These are phyloP conservation scores for Paspalum vaginatum DNA, from an alignment of 176 grass and related monocot genomes.

Conservation along the genomic window DNA sequence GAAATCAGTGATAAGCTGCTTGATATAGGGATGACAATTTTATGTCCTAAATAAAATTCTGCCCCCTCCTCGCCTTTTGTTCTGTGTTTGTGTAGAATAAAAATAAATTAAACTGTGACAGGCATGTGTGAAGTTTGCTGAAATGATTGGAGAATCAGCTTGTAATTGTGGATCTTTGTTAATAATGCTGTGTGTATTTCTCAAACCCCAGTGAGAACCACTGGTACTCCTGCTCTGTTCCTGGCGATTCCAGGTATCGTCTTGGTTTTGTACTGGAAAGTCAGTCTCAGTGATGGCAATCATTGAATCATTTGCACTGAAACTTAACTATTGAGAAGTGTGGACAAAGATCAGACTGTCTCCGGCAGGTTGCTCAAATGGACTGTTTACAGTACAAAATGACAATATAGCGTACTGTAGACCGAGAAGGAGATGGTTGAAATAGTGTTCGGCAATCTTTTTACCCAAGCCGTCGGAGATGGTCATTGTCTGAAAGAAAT, in stretches of 20 bases:
- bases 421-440: too few relatives aligned
- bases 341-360: too few relatives aligned
- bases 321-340: not conserved
- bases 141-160: not conserved
- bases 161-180: not conserved
- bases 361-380: too few relatives aligned
- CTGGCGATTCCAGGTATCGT: not conserved
- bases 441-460: too few relatives aligned
- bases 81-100: slow-evolving; percentile 42
- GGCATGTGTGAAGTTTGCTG: slow-evolving; percentile 12
- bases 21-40: not conserved
- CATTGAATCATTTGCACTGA: not conserved
- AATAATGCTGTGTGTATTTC: not conserved
- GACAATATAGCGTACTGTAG: too few relatives aligned
- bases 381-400: too few relatives aligned
- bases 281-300: not conserved
- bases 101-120: slow-evolving; percentile 13
- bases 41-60: slow-evolving; percentile 10
- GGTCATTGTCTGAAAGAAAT: not conserved
- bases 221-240: not conserved
- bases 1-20: slow-evolving; percentile 74
- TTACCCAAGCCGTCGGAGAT: too few relatives aligned
- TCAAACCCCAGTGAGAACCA: not conserved
- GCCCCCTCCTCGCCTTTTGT: not conserved
- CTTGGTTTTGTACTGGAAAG: not conserved